Conservation (phyloP, 768 basidiomycete genomes). For the Tephrocybe sp. region DNA sequence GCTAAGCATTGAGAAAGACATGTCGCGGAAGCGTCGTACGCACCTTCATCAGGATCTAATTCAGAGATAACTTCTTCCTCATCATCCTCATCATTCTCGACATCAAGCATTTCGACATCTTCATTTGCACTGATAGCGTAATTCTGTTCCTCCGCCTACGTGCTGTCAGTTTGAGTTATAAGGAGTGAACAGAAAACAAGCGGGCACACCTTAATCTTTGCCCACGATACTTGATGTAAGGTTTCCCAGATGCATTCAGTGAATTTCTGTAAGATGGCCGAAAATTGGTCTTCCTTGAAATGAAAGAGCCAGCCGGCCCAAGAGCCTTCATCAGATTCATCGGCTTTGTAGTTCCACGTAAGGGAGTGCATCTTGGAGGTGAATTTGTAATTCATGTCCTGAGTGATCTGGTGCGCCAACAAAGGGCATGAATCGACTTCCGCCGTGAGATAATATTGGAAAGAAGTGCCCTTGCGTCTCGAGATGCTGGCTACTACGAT, state of each 20-base stretch:
- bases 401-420: constrained; percentile 61
- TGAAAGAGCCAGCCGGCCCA: constrained; percentile 83
- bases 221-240: constrained; percentile 70
- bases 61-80: constrained; percentile 76
- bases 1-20: background rate
- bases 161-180: constrained; percentile 4
- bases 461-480: constrained; percentile 41
- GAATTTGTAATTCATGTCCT: constrained; percentile 74
- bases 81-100: constrained; percentile 71
- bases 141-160: constrained; percentile 77
- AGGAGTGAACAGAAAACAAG: background rate
- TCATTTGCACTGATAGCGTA: constrained; percentile 82
- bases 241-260: constrained; percentile 80
- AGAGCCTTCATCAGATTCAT: constrained; percentile 44
- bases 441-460: constrained; percentile 61
- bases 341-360: constrained; percentile 88
- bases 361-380: constrained; percentile 64
- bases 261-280: constrained; percentile 60
- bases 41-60: constrained; percentile 66
- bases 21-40: background rate
- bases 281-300: constrained; percentile 62
- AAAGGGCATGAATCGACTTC: constrained; percentile 46
- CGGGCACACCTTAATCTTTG: constrained; percentile 69
- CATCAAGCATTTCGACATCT: constrained; percentile 88
- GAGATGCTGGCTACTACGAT: constrained; percentile 56